Evolutionary conservation across 2,329 filamentous ascomycete species (phyloP), one percentile per base, ranked within the genome.

Genomic region (Beauveria scarabaeidicola): DNA sequence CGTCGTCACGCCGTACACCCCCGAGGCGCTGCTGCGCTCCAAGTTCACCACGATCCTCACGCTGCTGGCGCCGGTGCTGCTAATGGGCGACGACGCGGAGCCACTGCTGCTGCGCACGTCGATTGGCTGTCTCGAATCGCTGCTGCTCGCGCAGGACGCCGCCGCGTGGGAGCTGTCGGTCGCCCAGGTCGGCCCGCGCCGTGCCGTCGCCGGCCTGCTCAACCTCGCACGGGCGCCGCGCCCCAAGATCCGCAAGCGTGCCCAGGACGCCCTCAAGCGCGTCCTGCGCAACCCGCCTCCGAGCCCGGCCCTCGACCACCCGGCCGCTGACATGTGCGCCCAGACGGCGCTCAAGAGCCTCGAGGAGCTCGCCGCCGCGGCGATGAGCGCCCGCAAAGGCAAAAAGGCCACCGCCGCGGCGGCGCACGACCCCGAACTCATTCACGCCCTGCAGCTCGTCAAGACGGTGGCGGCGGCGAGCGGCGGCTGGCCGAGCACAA

Each of bases 11-110:
- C 89, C 89, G 61, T 89, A 87, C 75, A 86, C 92, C 63, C 91
- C 94, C 58, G 83, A 90, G 63, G 85, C 92, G 62, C 86, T 99
- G 61, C 87, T 99, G 60, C 90, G 92, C 69, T 89, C 91, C 65
- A 97, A 97, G 74, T 99, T 99, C 77, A 88, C 90, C 29, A 90
- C 95, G 73, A 97, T 99, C 68, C 85, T 99, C 62, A 85, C 87
- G 36, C 86, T 89, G 62, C 83, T 99, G 65, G 91, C 90, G 21
- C 92, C 93, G 2, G 88, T 92, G 13, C 81, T 99, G 51, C 86
- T 89, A 58, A 81, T 90, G 64, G 79, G 85, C 48, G 89, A 85
- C 47, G 89, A 94, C 67, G 89, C 90, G 62, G 93, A 97, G 74
- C 91, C 94, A 7, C 89, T 92, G 5, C 81, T 97, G 8, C 78